Percentiles rank a stretch among this genome's conserved stretches.
Conservation (phyloP, 179 eudicot species). For the Spinacia oleracea region DNA sequence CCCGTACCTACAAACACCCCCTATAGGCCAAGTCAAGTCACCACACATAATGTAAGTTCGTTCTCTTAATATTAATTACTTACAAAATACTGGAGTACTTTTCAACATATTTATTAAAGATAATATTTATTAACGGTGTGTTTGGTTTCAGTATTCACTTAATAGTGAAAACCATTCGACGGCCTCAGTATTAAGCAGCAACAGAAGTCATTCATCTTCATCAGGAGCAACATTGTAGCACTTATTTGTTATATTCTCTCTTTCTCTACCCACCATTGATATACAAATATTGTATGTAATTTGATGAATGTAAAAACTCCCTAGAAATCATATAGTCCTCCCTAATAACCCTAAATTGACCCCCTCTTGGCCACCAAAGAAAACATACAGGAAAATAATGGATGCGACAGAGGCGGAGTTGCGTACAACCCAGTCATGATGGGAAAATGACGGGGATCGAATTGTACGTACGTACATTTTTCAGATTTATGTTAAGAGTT, state of each 20-base stretch:
- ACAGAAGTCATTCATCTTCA: constrained; percentile 23
- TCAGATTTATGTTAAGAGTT: constrained; percentile 1
- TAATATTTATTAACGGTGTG: neutral
- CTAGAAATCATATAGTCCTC: neutral
- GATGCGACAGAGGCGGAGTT: no score
- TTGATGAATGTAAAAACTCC: constrained; percentile 10
- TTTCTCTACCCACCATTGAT: no score
- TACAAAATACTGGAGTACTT: no score
- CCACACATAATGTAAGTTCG: constrained; percentile 27
- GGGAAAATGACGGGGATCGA: neutral
- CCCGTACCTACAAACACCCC: constrained; percentile 1
- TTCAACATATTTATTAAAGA: no score
- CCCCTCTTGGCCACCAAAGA: constrained; percentile 1
- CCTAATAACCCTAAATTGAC: neutral
- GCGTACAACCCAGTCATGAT: neutral
- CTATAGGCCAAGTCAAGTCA: constrained; percentile 10
- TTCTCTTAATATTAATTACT: no score
- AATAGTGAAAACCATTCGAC: constrained; percentile 34
- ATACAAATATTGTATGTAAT: no score
- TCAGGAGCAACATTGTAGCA: constrained; percentile 11
- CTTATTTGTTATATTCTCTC: no score
- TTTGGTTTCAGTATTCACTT: constrained; percentile 22
- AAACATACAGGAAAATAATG: neutral
- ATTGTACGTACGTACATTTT: no score
- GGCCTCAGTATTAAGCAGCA: constrained; percentile 15